Evolutionary conservation across 2,329 filamentous ascomycete genomes (phyloP).

Genomic region (Trichoderma harzianum): DNA sequence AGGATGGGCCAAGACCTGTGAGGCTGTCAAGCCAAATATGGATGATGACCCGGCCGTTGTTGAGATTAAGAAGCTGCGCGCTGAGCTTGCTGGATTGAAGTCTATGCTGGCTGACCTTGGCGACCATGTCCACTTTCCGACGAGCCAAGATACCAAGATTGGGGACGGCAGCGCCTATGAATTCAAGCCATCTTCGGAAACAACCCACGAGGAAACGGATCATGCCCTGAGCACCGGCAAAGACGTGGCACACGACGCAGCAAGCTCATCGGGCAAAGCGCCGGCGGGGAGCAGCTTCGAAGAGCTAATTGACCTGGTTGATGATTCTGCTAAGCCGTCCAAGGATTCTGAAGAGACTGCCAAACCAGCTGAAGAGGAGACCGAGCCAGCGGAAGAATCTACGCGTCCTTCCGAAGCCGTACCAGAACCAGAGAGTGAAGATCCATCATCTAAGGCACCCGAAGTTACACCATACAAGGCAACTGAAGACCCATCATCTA

Average conservation of each 20-base stretch:
- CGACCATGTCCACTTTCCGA: slow-evolving; percentile 23
- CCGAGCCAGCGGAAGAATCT: neutral
- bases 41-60: slow-evolving; percentile 72
- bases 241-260: neutral
- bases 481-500: neutral
- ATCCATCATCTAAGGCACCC: neutral
- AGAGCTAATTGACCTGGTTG: neutral
- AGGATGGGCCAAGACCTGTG: slow-evolving; percentile 80
- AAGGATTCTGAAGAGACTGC: neutral
- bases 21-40: slow-evolving; percentile 73
- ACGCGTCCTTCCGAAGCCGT: neutral
- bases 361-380: neutral
- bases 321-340: neutral
- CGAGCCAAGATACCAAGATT: slow-evolving; percentile 15
- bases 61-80: slow-evolving; percentile 60
- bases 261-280: neutral
- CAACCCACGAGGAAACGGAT: neutral
- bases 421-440: neutral
- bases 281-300: neutral
- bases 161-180: slow-evolving; percentile 7
- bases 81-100: slow-evolving; percentile 58
- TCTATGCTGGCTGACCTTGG: slow-evolving; percentile 39
- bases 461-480: neutral
- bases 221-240: neutral
- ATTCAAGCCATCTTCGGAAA: neutral